Evolutionary conservation across 2,329 filamentous ascomycete genomes (phyloP), one percentile per base, ranked within the genome.

Genomic region (Ophiognomonia clavigignenti-juglandacearum): DNA sequence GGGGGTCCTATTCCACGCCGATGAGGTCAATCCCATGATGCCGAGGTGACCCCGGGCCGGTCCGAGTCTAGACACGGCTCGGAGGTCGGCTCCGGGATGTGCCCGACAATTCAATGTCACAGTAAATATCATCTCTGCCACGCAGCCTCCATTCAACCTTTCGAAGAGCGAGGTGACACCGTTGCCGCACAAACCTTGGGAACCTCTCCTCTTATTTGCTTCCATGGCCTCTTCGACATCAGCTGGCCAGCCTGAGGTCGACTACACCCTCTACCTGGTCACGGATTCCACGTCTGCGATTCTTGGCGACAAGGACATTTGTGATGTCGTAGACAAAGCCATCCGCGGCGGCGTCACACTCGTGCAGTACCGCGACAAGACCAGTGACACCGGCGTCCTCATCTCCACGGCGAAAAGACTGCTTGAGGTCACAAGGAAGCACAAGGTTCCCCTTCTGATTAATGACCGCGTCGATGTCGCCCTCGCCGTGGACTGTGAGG

Each of bases 391-490:
- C 1, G 80, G 75, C 18, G 73, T 72, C 10, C 77, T 93, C 52
- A 78, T 96, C 39, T 69, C 75, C n/a, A 86, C 77, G 35, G 91
- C 85, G 14, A 77, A 75, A 57, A 75, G 71, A 55, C 75, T 97
- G 42, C 90, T 95, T 63, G 64, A 70, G 31, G 70, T 93, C 53
- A 92, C 89, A 18, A 72, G 72, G 54, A 71, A 72, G 39, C 74
- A 86, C 60, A 73, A 74, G 14, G 80, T 96, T 3, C 92, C 92
- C 24, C 76, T 97, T 48, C 72, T 97, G 45, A 90, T 97, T 71
- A 97, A 97, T 62, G 93, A 97, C 64, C 82, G 91, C 11, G 79
- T 96, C 6, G 91, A 96, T 62, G 88, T 97, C 22, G 91, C 90
- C 8, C 75, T 89, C 16, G 90, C 89, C 13, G 78, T 91, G 36